Conservation (phyloP, 2,329 filamentous ascomycete species). For the Dothideomycetidae sp. region DNA sequence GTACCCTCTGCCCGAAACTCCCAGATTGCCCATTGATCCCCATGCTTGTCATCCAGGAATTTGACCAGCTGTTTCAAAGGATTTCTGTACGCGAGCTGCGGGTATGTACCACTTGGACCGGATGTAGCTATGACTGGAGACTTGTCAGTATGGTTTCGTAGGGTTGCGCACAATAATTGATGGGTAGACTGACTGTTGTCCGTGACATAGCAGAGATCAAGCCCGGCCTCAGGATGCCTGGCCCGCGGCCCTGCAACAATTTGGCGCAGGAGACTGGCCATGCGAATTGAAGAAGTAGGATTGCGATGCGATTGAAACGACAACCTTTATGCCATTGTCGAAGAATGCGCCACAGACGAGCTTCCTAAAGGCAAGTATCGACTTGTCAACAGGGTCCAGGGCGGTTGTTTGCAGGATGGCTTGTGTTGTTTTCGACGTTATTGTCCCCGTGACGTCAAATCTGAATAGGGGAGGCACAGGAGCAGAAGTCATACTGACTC, state of each 20-base stretch:
- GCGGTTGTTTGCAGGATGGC: too few species aligned
- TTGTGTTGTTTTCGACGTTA: too few species aligned
- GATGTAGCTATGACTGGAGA: conserved; percentile 57
- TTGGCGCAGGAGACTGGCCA: conserved; percentile 68
- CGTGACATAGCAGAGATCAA: conserved; percentile 94
- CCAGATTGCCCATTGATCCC: conserved; percentile 82
- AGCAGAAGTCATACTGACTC: too few species aligned
- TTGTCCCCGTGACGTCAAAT: too few species aligned
- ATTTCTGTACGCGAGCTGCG: conserved; percentile 85
- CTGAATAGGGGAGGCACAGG: too few species aligned
- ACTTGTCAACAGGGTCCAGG: too few species aligned
- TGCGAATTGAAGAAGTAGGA: conserved; percentile 9
- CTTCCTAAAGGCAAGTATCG: too few species aligned
- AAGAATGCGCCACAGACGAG: too few species aligned
- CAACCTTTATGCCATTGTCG: too few species aligned
- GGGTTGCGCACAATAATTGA: conserved; percentile 1
- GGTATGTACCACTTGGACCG: conserved; percentile 77
- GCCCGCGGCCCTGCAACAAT: conserved; percentile 79
- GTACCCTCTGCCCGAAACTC: conserved; percentile 95
- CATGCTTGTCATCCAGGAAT: conserved; percentile 79
- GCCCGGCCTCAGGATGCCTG: conserved; percentile 69
- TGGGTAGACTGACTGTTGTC: conserved; percentile 42
- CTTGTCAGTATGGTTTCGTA: not conserved
- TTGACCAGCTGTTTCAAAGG: conserved; percentile 74
- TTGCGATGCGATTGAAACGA: too few species aligned